These are phyloP conservation scores for Dipteronia dyeriana DNA, from an alignment of 345 rosid species.

Conservation along the genomic window DNA sequence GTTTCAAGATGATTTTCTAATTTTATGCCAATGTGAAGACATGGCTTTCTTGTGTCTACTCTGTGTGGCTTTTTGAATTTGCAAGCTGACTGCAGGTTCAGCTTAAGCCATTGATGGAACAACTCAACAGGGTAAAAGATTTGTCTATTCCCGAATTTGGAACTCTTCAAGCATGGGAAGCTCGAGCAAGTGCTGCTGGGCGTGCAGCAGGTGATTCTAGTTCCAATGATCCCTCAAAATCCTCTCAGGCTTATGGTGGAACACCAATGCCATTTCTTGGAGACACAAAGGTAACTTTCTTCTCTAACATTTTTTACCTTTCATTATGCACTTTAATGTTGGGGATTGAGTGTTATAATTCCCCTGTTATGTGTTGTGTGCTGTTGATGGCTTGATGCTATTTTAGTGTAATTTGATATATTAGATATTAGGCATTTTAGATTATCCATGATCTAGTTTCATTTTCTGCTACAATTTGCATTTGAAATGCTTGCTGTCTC, in stretches of 20 bases:
- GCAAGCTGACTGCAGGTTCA: constrained; percentile 58
- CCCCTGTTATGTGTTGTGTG: too few relatives aligned
- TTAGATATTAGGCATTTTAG: neutral
- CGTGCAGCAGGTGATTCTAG: constrained; percentile 60
- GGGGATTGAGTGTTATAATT: constrained; percentile 11
- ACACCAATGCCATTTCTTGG: constrained; percentile 92
- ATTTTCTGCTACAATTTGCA: neutral
- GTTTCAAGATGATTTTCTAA: neutral
- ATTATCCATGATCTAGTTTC: neutral
- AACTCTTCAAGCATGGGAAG: constrained; percentile 84
- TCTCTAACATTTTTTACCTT: neutral
- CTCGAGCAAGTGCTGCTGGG: constrained; percentile 71
- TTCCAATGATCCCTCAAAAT: constrained; percentile 74
- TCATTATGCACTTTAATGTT: constrained; percentile 13
- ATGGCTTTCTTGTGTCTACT: neutral
- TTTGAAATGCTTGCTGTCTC: neutral
- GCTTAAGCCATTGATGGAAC: constrained; percentile 71
- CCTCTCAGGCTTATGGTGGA: constrained; percentile 72
- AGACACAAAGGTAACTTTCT: constrained; percentile 67
- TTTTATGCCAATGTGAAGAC: neutral
- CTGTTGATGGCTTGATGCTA: constrained; percentile 2
- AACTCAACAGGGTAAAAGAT: constrained; percentile 81
- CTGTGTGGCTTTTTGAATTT: constrained; percentile 1
- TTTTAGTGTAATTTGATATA: neutral
- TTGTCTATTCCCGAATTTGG: constrained; percentile 76